A percentile compares a stretch with the other conserved stretches of the same genome.
Conservation (phyloP, 2,329 filamentous ascomycete species). For the Pleoardoris graminearum region DNA sequence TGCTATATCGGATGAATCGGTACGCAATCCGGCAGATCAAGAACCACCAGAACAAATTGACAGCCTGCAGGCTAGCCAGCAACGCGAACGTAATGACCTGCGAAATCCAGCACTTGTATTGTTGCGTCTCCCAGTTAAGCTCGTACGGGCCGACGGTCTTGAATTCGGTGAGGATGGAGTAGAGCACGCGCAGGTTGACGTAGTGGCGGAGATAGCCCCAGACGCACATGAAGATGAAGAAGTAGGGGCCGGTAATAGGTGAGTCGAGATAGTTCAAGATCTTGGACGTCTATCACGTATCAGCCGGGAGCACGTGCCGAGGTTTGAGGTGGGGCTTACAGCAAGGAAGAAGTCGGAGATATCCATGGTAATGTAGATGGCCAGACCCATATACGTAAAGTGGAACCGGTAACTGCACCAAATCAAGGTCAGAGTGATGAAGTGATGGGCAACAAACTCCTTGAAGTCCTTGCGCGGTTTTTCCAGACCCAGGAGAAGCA, state of each 20-base stretch:
- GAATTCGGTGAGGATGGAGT: constrained; percentile 75
- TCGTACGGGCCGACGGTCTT: constrained; percentile 73
- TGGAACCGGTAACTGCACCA: constrained; percentile 90
- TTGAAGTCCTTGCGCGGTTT: constrained; percentile 95
- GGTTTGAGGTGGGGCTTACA: constrained; percentile 55
- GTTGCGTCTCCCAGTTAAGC: constrained; percentile 73
- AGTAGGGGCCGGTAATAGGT: constrained; percentile 78
- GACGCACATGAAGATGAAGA: constrained; percentile 74
- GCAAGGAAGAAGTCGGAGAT: constrained; percentile 95
- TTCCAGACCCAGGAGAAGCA: constrained; percentile 83
- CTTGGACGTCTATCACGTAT: constrained; percentile 72
- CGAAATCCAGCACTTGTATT: constrained; percentile 75
- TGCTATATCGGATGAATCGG: constrained; percentile 65
- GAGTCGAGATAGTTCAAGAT: constrained; percentile 87
- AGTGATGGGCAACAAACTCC: constrained; percentile 88
- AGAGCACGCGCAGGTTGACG: constrained; percentile 77
- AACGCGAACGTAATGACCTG: constrained; percentile 69
- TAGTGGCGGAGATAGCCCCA: constrained; percentile 93
- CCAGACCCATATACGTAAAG: constrained; percentile 92
- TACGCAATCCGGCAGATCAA: constrained; percentile 76
- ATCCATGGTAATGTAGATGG: constrained; percentile 93
- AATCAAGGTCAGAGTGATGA: constrained; percentile 85
- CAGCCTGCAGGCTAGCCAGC: constrained; percentile 68
- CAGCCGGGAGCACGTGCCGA: neutral
- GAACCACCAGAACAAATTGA: constrained; percentile 83